Evolutionary conservation across 2,329 filamentous ascomycete species (phyloP).

Genomic region (Monascus ruber): DNA sequence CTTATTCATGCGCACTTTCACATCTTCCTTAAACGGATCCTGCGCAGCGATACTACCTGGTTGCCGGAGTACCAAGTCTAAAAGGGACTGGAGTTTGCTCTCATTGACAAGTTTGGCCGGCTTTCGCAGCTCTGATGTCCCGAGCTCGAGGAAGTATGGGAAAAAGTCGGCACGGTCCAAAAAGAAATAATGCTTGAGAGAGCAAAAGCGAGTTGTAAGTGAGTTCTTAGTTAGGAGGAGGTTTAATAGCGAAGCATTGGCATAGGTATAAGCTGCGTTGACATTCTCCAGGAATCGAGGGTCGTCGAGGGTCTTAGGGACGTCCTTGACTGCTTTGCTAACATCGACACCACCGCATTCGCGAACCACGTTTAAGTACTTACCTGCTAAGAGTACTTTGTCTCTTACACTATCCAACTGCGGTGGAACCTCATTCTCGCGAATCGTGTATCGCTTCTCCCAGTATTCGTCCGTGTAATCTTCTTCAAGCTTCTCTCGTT

Average conservation of each 20-base stretch:
- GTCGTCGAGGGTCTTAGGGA: constrained; percentile 89
- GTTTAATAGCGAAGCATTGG: constrained; percentile 84
- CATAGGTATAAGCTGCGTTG: constrained; percentile 86
- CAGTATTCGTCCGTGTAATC: constrained; percentile 99
- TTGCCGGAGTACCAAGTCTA: constrained; percentile 94
- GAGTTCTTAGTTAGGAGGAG: constrained; percentile 87
- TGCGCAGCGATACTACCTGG: constrained; percentile 86
- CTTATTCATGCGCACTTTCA: constrained; percentile 96
- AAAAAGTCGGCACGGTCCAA: constrained; percentile 97
- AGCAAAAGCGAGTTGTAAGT: constrained; percentile 73
- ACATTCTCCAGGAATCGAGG: constrained; percentile 88
- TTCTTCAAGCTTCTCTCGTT: constrained; percentile 77
- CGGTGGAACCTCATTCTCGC: constrained; percentile 80
- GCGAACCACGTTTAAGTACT: constrained; percentile 94
- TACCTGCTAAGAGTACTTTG: constrained; percentile 87
- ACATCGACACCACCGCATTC: constrained; percentile 95
- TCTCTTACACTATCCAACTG: constrained; percentile 86
- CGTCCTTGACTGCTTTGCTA: constrained; percentile 73
- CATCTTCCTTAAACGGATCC: constrained; percentile 96
- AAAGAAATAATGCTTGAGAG: constrained; percentile 98
- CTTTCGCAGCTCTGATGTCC: constrained; percentile 80
- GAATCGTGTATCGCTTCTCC: constrained; percentile 93
- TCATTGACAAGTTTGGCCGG: constrained; percentile 81
- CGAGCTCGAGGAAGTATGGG: constrained; percentile 90
- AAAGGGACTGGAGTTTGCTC: constrained; percentile 81